phyloP scores from a whole-genome alignment of 116 monocot species.

The Trichopus zeylanicus region DNA sequence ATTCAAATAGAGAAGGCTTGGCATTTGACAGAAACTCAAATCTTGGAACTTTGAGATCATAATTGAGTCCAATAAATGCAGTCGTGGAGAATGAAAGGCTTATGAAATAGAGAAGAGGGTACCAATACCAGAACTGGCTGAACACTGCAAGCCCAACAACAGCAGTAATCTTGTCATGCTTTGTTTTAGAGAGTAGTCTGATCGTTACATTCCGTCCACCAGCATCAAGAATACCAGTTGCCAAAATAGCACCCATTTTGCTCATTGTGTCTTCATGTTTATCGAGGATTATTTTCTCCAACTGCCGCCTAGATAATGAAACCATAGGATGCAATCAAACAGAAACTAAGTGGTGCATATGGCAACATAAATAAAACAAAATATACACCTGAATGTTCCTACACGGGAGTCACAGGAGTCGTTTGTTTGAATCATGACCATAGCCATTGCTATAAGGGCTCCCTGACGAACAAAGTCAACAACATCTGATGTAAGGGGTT shows the following conservation, averaged over 20 bases:
- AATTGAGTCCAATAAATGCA: conserved; percentile 90
- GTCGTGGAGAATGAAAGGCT: conserved; percentile 90
- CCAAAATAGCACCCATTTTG: conserved; percentile 99
- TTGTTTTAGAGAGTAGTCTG: conserved; percentile 81
- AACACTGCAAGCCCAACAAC: conserved; percentile 98
- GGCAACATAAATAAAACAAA: not conserved
- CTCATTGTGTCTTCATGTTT: conserved; percentile 99
- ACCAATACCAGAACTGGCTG: conserved; percentile 99
- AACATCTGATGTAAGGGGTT: conserved; percentile 96
- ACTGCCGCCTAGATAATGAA: conserved; percentile 51
- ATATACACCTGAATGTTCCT: conserved; percentile 79
- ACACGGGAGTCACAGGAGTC: conserved; percentile 95
- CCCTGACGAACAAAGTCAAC: conserved; percentile 99
- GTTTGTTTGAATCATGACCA: conserved; percentile 97
- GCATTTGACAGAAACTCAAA: conserved; percentile 94
- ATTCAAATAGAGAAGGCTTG: conserved; percentile 91
- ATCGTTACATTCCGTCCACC: conserved; percentile 96
- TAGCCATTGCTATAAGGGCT: conserved; percentile 95
- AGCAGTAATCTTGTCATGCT: conserved; percentile 86
- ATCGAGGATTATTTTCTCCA: conserved; percentile 95
- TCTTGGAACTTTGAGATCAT: conserved; percentile 89
- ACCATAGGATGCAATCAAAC: not conserved
- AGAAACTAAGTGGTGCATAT: not conserved
- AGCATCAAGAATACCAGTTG: conserved; percentile 97
- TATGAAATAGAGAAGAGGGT: conserved; percentile 93